Evolutionary conservation across 345 rosid genomes (phyloP), one percentile per base, ranked within the genome.

Genomic region (Gossypium thurberi): DNA sequence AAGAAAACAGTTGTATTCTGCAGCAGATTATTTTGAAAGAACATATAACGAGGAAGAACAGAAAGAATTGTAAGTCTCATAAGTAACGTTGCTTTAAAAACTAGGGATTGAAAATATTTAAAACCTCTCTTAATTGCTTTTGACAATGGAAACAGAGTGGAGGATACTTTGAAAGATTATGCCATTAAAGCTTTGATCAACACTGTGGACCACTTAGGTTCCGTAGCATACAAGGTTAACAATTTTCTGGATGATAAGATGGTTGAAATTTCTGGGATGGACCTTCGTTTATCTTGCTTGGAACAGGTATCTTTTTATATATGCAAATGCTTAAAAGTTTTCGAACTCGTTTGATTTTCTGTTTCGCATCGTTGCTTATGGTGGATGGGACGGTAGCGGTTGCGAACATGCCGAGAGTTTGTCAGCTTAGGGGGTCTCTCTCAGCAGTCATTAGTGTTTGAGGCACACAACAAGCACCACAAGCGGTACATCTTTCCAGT

Each of bases 171-270:
- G 78, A 95, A 87, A 75, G 98, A 89, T 63, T 88, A 92, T 80
- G 87, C 86, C 21, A 80, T 83, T 50, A 89, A 89, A 77, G 97
- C 98, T 69, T 76, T 92, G 78, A 79, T 92, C 74, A 92, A 82
- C 67, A 90, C 93, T 4, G 84, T 92, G 10, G 98, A 94, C 72
- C 98, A 94, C 76, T 81, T 94, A 82, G 98, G 98, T 73, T 89
- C 92, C 42, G 92, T 89, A 23, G 89, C 97, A 4, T 85, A 58
- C 84, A 89, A 92, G 82, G 80, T 92, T 46, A 84, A 82, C 79
- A 18, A 76, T 9, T 76, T 84, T 56, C 55, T 90, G 59, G 84
- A 86, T 65, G 89, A 89, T 46, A 85, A 85, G 59, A 70, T 85
- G 17, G 79, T 75, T 26, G 87, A 85, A 50, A 77, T 82, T 82